Evolutionary conservation across 2,329 filamentous ascomycete species (phyloP), one percentile per base, ranked within the genome.

Genomic region (Seiridium unicorne): DNA sequence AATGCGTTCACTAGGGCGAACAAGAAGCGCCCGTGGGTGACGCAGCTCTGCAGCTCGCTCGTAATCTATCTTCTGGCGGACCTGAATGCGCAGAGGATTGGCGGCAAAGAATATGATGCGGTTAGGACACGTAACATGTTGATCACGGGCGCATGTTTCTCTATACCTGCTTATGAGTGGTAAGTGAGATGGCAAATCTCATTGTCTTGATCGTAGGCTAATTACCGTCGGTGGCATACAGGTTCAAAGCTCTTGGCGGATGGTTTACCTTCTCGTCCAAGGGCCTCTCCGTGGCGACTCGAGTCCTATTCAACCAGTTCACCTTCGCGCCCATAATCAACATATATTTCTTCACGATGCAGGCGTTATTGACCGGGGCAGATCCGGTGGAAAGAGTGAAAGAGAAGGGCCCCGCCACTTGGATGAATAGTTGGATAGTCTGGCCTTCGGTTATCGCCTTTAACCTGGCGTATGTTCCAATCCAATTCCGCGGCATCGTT

Each of bases 401-500:
- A 65, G 81, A 87, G 61, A 93, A 93, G 0, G 89, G 97, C 0
- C 92, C 93, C 0, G 81, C 83, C 32, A 93, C 89, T 70, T 86
- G 91, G 70, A 73, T 86, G 70, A 97, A 95, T 73, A 91, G 89
- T 62, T 87, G 88, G 73, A 96, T 96, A 77, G 75, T 97, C 32
- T 97, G 93, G 93, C 94, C 93, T 0, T 86, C 87, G 0, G 89
- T 96, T 13, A 96, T 90, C 11, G 92, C 92, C 0, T 89, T 97
- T 71, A 93, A 84, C 73, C 96, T 97, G 70, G 87, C 89, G n/a
- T 95, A 92, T 69, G 79, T 97, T 4, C 86, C 88, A 34, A 80
- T 92, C 53, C 87, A 94, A 70, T 94, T 92, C 74, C 81, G 93
- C 55, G 91, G 87, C 67, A 83, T 96, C 13, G 95, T 97, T 66